Percentiles rank a stretch among this genome's conserved stretches.
phyloP scores from a whole-genome alignment of 1,284 basidiomycete genomes.

The Paramarasmius palmivorus region DNA sequence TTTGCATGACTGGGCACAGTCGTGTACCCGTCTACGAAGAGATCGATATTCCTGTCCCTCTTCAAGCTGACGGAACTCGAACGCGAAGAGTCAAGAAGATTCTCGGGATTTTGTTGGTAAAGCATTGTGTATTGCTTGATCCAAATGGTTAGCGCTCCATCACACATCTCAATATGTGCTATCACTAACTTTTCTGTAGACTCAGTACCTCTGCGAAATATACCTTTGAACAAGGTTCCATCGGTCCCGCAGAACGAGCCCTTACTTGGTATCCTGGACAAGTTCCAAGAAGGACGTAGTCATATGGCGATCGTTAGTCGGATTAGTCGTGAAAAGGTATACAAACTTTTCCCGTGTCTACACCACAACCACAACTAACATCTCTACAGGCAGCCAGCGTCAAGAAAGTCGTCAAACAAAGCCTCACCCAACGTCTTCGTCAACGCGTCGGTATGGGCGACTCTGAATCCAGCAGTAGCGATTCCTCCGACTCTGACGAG shows the following conservation, averaged over 20 bases:
- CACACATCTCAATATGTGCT: neutral
- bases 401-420: constrained; percentile 68
- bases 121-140: constrained; percentile 87
- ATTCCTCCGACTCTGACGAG: constrained; percentile 38
- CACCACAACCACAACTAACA: constrained; percentile 17
- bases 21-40: constrained; percentile 77
- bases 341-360: neutral
- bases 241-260: constrained; percentile 87
- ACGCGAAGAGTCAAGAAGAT: constrained; percentile 71
- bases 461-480: constrained; percentile 44
- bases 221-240: constrained; percentile 84
- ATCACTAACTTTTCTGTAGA: constrained; percentile 43
- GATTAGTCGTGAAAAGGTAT: constrained; percentile 53
- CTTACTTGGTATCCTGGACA: constrained; percentile 84
- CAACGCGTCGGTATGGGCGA: constrained; percentile 68
- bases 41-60: constrained; percentile 56
- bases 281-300: constrained; percentile 88
- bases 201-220: constrained; percentile 73
- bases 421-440: constrained; percentile 69
- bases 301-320: constrained; percentile 91
- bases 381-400: constrained; percentile 56
- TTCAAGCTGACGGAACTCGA: constrained; percentile 23
- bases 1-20: constrained; percentile 80
- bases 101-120: constrained; percentile 80
- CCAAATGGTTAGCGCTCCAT: constrained; percentile 62